Conservation (phyloP, 2,329 filamentous ascomycete species). For the Cephalotrichum gorgonifer region DNA sequence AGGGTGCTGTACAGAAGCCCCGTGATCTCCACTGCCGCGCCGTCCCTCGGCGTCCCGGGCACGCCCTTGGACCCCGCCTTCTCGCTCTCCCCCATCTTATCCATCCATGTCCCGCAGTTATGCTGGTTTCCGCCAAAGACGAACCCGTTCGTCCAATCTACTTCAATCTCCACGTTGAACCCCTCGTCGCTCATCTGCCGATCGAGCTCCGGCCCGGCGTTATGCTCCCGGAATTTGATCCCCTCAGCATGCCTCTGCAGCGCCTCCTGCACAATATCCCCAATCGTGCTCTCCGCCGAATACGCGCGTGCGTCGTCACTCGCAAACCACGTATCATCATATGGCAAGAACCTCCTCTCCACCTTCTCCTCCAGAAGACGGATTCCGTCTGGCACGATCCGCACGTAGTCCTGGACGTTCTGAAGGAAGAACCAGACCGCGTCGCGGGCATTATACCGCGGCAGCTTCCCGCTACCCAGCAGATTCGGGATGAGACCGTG, state of each 20-base stretch:
- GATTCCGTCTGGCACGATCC: slow-evolving; percentile 67
- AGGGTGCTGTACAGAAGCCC: slow-evolving; percentile 87
- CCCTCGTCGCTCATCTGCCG: slow-evolving; percentile 87
- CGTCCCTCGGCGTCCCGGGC: slow-evolving; percentile 93
- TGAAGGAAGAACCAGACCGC: slow-evolving; percentile 98
- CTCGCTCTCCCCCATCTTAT: slow-evolving; percentile 99
- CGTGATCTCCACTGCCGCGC: slow-evolving; percentile 89
- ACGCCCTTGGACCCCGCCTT: slow-evolving; percentile 86
- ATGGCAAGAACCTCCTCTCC: slow-evolving; percentile 79
- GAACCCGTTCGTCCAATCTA: slow-evolving; percentile 78
- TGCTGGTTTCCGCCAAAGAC: slow-evolving; percentile 88
- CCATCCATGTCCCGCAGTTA: slow-evolving; percentile 99
- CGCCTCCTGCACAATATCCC: slow-evolving; percentile 87
- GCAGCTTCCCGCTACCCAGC: slow-evolving; percentile 71
- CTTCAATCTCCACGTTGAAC: slow-evolving; percentile 82
- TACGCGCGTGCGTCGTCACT: slow-evolving; percentile 76
- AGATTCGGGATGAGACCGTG: slow-evolving; percentile 98
- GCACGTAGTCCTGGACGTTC: slow-evolving; percentile 85
- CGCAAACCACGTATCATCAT: slow-evolving; percentile 91
- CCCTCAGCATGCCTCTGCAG: slow-evolving; percentile 85
- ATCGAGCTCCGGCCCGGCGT: slow-evolving; percentile 81
- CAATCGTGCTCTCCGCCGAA: slow-evolving; percentile 69
- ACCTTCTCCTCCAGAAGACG: slow-evolving; percentile 67
- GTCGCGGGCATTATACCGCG: slow-evolving; percentile 91
- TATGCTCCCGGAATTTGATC: slow-evolving; percentile 87